Conservation (phyloP, 2,329 filamentous ascomycete species). For the Apiospora saccharicola region DNA sequence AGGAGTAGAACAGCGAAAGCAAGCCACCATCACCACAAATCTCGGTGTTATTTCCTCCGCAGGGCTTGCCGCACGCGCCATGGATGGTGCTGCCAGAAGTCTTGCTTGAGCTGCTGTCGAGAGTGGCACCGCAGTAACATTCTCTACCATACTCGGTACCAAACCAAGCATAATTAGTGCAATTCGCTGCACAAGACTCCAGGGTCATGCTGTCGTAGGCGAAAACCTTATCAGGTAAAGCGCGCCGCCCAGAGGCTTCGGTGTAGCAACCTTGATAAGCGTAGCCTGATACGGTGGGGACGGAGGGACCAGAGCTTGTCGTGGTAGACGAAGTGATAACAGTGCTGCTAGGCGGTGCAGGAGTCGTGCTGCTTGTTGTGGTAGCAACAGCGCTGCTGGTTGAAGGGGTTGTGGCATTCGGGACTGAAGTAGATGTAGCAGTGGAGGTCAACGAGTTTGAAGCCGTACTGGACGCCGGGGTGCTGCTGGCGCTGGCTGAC, state of each 20-base stretch:
- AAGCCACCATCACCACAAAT: conserved; percentile 36
- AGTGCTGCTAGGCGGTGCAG: background rate
- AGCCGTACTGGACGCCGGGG: no score
- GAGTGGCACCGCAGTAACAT: conserved; percentile 41
- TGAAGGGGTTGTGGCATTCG: background rate
- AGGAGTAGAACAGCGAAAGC: conserved; percentile 33
- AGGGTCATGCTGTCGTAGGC: conserved; percentile 44
- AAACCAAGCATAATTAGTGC: conserved; percentile 45
- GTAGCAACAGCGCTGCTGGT: background rate
- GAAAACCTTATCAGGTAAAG: conserved; percentile 28
- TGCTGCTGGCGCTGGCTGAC: background rate
- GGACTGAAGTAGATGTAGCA: background rate
- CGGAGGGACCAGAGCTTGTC: conserved; percentile 6
- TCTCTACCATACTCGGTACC: conserved; percentile 47
- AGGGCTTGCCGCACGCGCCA: conserved; percentile 12
- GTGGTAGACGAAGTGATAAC: background rate
- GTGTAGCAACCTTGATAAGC: conserved; percentile 28
- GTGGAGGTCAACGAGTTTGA: background rate
- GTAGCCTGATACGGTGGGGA: conserved; percentile 24
- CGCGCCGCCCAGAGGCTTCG: conserved; percentile 22
- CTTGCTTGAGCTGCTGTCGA: conserved; percentile 24
- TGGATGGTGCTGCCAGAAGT: background rate
- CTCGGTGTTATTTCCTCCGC: conserved; percentile 30
- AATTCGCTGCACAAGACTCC: conserved; percentile 42
- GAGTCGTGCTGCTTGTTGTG: no score